These are phyloP conservation scores for Alternaria novae-zelandiae DNA, from an alignment of 2,329 filamentous ascomycete genomes.

Conservation along the genomic window DNA sequence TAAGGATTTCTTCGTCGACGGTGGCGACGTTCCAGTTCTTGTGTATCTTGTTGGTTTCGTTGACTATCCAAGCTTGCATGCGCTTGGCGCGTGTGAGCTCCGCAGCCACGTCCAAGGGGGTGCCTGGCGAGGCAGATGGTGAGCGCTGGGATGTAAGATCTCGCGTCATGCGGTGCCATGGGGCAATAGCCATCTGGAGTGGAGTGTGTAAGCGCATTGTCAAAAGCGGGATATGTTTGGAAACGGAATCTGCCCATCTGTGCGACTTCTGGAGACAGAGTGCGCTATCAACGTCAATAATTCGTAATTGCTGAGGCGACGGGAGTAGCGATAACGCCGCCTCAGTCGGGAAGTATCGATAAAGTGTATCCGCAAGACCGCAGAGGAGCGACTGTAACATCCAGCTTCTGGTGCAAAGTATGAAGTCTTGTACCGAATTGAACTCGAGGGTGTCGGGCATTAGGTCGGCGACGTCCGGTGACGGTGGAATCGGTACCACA, in stretches of 20 bases:
- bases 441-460: conserved; percentile 27
- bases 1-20: conserved; percentile 26
- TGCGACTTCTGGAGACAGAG: conserved; percentile 28
- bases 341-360: conserved; percentile 30
- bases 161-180: conserved; percentile 32
- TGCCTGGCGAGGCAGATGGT: background rate
- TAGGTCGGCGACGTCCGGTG: conserved; percentile 26
- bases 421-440: conserved; percentile 28
- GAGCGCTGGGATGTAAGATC: conserved; percentile 1
- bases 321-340: conserved; percentile 26
- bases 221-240: conserved; percentile 31
- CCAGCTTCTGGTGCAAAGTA: conserved; percentile 38
- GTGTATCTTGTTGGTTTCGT: conserved; percentile 32
- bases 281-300: conserved; percentile 28
- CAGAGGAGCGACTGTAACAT: conserved; percentile 31
- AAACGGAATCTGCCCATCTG: conserved; percentile 26
- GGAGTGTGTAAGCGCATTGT: conserved; percentile 37
- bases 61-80: conserved; percentile 32
- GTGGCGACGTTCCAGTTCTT: conserved; percentile 28
- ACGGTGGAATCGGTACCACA: conserved; percentile 10
- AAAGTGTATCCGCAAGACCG: conserved; percentile 31
- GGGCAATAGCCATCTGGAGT: conserved; percentile 33
- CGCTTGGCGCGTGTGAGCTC: conserved; percentile 20
- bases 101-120: background rate
- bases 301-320: conserved; percentile 11